phyloP scores from a whole-genome alignment of 1,284 basidiomycete genomes.

The Salmacisia buchloeana region DNA sequence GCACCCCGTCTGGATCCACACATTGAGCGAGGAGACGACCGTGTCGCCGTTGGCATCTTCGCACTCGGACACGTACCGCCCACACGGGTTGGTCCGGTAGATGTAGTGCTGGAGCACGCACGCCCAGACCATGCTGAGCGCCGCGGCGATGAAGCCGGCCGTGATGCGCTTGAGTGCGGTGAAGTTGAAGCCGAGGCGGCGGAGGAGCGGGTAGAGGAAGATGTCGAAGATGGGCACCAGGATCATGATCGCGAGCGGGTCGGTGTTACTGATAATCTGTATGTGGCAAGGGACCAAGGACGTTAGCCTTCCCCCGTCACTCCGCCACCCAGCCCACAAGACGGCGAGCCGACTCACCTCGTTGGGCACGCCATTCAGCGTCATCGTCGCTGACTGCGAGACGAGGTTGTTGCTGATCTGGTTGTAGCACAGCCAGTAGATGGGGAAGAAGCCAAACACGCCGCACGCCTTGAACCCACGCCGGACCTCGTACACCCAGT shows the following conservation, averaged over 20 bases:
- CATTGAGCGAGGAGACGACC: constrained; percentile 33
- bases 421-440: constrained; percentile 55
- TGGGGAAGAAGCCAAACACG: constrained; percentile 69
- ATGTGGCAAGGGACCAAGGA: neutral
- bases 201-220: constrained; percentile 67
- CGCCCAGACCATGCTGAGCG: constrained; percentile 60
- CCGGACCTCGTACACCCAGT: constrained; percentile 71
- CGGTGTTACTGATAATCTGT: constrained; percentile 65
- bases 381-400: constrained; percentile 53
- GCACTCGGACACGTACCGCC: constrained; percentile 51
- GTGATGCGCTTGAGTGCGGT: constrained; percentile 21
- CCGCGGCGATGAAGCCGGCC: constrained; percentile 57
- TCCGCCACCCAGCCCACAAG: too few relatives aligned
- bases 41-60: constrained; percentile 25
- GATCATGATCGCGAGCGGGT: constrained; percentile 61
- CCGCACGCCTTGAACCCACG: constrained; percentile 76
- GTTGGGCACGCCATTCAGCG: constrained; percentile 67
- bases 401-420: constrained; percentile 66
- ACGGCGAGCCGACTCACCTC: constrained; percentile 71
- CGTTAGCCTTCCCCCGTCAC: too few relatives aligned
- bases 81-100: constrained; percentile 58
- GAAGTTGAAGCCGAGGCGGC: constrained; percentile 63
- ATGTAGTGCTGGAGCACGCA: constrained; percentile 58
- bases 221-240: constrained; percentile 54
- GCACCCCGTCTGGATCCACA: constrained; percentile 54